Evolutionary conservation across 1,139 yeast genomes (phyloP).

Genomic region (Hemisphaericaspora xylofermentans): DNA sequence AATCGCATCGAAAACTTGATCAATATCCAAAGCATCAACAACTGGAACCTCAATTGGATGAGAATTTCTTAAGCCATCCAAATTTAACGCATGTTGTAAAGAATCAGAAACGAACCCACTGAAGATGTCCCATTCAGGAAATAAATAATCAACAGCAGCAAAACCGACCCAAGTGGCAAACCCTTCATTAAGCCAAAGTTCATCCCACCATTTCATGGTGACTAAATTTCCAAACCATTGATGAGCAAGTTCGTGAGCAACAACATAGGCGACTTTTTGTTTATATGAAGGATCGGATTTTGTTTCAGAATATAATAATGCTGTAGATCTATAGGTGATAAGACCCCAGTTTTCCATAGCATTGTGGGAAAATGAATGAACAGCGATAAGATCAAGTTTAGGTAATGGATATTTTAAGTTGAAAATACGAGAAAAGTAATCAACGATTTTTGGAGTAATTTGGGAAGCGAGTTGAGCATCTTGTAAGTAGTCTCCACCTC

Average conservation of each 20-base stretch:
- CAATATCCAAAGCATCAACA: constrained; percentile 74
- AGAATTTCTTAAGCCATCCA: constrained; percentile 72
- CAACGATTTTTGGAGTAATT: constrained; percentile 65
- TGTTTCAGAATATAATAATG: constrained; percentile 63
- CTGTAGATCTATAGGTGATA: constrained; percentile 79
- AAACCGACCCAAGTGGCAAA: constrained; percentile 88
- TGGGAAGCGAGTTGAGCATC: constrained; percentile 67
- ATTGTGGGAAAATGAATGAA: constrained; percentile 73
- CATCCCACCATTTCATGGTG: constrained; percentile 96
- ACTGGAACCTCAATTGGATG: constrained; percentile 91
- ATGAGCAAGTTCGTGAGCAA: constrained; percentile 88
- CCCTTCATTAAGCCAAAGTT: constrained; percentile 88
- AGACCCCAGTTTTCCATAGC: constrained; percentile 95
- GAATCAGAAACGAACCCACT: constrained; percentile 68
- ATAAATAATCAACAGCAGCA: constrained; percentile 71
- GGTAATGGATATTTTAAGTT: constrained; percentile 71
- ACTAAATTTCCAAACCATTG: constrained; percentile 94
- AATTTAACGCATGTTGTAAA: constrained; percentile 65
- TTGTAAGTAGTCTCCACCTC: constrained; percentile 52
- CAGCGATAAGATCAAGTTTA: constrained; percentile 73
- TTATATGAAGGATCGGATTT: constrained; percentile 67
- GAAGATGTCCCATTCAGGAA: constrained; percentile 88
- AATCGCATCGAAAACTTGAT: constrained; percentile 82
- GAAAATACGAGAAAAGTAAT: constrained; percentile 63
- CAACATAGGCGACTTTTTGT: constrained; percentile 82